Evolutionary conservation across 2,329 filamentous ascomycete genomes (phyloP).

Genomic region (Xylariaceae sp.): DNA sequence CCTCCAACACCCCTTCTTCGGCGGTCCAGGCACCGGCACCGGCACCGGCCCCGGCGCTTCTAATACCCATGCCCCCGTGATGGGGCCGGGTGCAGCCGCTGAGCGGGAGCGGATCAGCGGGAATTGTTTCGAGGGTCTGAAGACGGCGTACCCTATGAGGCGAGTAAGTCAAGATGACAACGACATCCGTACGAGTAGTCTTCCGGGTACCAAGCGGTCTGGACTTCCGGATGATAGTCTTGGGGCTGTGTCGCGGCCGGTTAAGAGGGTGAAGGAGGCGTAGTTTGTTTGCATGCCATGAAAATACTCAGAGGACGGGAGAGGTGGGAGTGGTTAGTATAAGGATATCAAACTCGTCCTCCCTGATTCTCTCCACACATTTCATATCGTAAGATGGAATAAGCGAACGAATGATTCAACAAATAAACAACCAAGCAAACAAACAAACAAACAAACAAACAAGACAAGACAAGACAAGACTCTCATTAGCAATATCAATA

Average conservation of each 20-base stretch:
- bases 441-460: no score
- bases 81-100: background rate
- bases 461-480: no score
- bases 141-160: constrained; percentile 82
- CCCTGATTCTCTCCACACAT: no score
- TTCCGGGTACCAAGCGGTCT: constrained; percentile 86
- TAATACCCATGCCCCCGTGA: background rate
- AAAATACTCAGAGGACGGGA: background rate
- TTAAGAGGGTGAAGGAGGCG: constrained; percentile 57
- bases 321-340: background rate
- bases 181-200: constrained; percentile 82
- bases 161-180: constrained; percentile 93
- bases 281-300: constrained; percentile 4
- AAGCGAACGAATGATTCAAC: background rate
- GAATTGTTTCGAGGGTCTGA: constrained; percentile 88
- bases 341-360: no score
- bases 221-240: constrained; percentile 76
- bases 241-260: constrained; percentile 42
- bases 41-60: background rate
- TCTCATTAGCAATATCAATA: no score
- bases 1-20: constrained; percentile 85
- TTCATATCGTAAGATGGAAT: no score
- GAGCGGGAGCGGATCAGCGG: constrained; percentile 59
- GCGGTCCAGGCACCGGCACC: constrained; percentile 1
- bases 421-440: background rate